Conservation (phyloP, 1,284 basidiomycete species). For the Puccinia hordei region DNA sequence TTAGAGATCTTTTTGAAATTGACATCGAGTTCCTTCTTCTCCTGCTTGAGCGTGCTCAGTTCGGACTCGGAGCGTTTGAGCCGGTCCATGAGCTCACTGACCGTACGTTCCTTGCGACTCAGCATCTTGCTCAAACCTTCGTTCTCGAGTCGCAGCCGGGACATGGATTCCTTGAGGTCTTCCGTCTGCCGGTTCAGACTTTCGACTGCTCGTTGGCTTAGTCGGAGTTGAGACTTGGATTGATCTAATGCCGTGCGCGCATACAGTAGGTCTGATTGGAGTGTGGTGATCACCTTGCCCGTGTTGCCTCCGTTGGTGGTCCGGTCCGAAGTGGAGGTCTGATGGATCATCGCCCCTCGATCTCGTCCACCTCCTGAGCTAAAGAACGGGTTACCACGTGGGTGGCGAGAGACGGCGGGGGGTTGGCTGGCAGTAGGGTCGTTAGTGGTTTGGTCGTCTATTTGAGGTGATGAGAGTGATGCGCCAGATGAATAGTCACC, state of each 20-base stretch:
- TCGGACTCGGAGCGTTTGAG: slow-evolving; percentile 58
- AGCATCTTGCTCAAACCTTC: slow-evolving; percentile 81
- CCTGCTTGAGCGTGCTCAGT: slow-evolving; percentile 49
- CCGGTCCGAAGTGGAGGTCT: background rate
- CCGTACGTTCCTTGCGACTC: slow-evolving; percentile 76
- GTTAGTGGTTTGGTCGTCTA: background rate
- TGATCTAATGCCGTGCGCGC: slow-evolving; percentile 77
- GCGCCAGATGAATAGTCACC: slow-evolving; percentile 15
- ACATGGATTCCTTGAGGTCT: slow-evolving; percentile 79
- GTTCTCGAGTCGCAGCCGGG: slow-evolving; percentile 76
- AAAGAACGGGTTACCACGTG: slow-evolving; percentile 43
- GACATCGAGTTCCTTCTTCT: slow-evolving; percentile 50
- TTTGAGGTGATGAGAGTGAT: slow-evolving; percentile 6
- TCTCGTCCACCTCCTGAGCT: slow-evolving; percentile 47
- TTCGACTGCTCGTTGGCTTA: slow-evolving; percentile 75
- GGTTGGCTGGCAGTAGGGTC: slow-evolving; percentile 22
- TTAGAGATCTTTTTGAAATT: slow-evolving; percentile 53
- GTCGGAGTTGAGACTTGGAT: slow-evolving; percentile 72
- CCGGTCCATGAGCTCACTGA: slow-evolving; percentile 66
- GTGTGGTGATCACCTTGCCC: slow-evolving; percentile 76
- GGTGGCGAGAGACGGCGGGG: slow-evolving; percentile 1
- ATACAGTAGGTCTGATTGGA: slow-evolving; percentile 76
- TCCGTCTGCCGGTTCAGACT: slow-evolving; percentile 74
- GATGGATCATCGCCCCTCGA: slow-evolving; percentile 50
- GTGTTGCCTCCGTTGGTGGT: slow-evolving; percentile 69